Base-by-base conservation (phyloP, 176 grass and related monocot species). In the Ananas comosus region DNA sequence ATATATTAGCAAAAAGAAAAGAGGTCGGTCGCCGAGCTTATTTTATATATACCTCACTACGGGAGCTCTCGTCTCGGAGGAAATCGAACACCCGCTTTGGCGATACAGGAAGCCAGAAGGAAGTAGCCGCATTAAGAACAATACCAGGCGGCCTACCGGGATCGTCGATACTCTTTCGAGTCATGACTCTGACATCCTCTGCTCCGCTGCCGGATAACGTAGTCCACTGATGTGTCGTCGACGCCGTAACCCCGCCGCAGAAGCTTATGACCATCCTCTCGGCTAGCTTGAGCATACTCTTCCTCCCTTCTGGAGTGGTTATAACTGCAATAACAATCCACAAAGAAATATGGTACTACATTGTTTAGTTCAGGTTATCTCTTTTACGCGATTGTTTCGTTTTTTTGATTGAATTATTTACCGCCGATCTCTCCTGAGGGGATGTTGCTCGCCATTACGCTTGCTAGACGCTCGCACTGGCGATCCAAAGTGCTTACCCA, bases 181-280 rank as follows among this genome's bases (percentile, higher is more conserved):
- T 96, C 83, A 80, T 89, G n/a, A 91, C 88, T 1, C 92, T 80
- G 13, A 96, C 85, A 3, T 96, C 92, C 72, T 88, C 85, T 0
- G 72, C 80, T 0, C 80, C 88, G 48, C 88, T 91, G 11, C 88
- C 88, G 0, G 88, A 88, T 8, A 96, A 72, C 0, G 85, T 88
- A 6, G 92, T 88, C 92, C 88, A 96, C 27, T 91, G 92, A 63
- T 88, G 88, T 1, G 81, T 86, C 2, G 83, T 80, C 1, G 92
- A 96, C 9, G 85, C 92, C 12, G 88, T 86, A 17, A 96, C 88
- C 0, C 92, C 92, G 0, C 78, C 80, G 48, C 88, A 96, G 78
- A 96, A 96, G 83, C 92, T 96, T 4, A 76, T 78, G 2, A 76
- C 86, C 92, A 96, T 96, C 66, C 92, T 70, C 64, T 91, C 92